Evolutionary conservation across 345 rosid species (phyloP).

Genomic region (Arabis hirsuta): DNA sequence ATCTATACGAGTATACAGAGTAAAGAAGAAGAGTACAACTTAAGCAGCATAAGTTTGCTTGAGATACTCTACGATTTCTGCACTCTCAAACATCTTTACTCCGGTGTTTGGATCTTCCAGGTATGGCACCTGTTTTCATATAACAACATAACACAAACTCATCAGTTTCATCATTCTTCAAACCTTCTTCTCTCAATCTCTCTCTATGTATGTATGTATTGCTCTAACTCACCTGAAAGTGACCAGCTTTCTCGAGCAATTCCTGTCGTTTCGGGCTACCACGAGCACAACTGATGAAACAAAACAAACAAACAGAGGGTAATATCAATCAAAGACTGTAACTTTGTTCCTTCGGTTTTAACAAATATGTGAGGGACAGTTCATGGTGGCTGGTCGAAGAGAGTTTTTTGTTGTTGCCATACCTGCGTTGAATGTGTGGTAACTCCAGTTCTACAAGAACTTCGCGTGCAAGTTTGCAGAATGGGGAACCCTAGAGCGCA

Average conservation of each 20-base stretch:
- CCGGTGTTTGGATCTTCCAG: conserved; percentile 95
- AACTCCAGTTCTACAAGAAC: conserved; percentile 83
- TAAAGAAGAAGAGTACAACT: conserved; percentile 30
- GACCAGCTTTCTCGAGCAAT: conserved; percentile 62
- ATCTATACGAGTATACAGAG: not conserved
- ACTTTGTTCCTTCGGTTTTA: not conserved
- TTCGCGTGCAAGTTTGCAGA: conserved; percentile 85
- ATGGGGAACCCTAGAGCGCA: conserved; percentile 74
- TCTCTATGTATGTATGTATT: not conserved
- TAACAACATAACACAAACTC: not conserved
- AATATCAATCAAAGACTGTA: not conserved
- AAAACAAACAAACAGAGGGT: not conserved
- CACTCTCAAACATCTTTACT: conserved; percentile 89
- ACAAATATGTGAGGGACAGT: no score
- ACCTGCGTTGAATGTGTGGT: conserved; percentile 80
- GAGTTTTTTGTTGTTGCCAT: conserved; percentile 14
- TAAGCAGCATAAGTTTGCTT: conserved; percentile 73
- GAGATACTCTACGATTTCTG: conserved; percentile 80
- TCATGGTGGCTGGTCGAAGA: no score
- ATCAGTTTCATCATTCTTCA: conserved; percentile 8
- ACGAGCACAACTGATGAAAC: conserved; percentile 68
- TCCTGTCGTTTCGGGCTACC: conserved; percentile 85
- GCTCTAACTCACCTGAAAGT: conserved; percentile 67
- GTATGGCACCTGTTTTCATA: conserved; percentile 67
- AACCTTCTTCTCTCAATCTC: not conserved